Conservation (phyloP, 2,329 filamentous ascomycete genomes). For the Fusarium devonianum region DNA sequence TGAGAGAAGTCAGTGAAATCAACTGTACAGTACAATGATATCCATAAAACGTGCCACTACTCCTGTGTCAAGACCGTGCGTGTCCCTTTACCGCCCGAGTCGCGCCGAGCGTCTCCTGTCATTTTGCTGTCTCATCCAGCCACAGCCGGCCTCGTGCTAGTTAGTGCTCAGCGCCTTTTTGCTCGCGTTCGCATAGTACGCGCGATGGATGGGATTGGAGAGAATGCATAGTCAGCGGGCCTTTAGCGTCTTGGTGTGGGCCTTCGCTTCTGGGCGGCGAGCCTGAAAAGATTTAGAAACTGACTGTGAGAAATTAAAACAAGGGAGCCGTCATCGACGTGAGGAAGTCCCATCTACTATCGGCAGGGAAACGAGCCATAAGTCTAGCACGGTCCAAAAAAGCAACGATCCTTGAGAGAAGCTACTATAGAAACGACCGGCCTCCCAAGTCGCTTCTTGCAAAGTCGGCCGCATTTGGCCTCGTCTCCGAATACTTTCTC, state of each 20-base stretch:
- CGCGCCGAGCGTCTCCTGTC: no score
- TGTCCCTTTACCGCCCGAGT: no score
- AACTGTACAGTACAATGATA: no score
- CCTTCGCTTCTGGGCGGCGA: conserved; percentile 13
- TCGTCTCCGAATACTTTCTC: conserved; percentile 6
- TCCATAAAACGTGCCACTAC: no score
- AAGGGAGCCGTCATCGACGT: conserved; percentile 1
- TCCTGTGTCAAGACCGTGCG: conserved; percentile 21
- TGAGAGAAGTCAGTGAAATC: conserved; percentile 7
- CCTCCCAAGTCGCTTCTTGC: conserved; percentile 7
- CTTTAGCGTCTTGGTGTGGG: conserved; percentile 17
- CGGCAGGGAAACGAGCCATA: conserved; percentile 25
- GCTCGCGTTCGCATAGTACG: conserved; percentile 17
- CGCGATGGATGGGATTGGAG: conserved; percentile 28
- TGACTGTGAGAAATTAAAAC: conserved; percentile 4
- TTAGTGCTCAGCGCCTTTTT: conserved; percentile 20
- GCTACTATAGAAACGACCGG: conserved; percentile 4
- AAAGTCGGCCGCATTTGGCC: no score
- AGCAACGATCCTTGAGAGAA: background rate
- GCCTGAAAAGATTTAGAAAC: conserved; percentile 18
- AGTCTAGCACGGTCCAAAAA: conserved; percentile 13
- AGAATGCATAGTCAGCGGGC: conserved; percentile 29
- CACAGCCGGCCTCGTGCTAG: conserved; percentile 22
- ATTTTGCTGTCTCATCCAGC: conserved; percentile 16
- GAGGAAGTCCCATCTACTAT: conserved; percentile 23